Evolutionary conservation across 169 alveolate species (phyloP).

Genomic region (Plasmodium reichenowi): DNA sequence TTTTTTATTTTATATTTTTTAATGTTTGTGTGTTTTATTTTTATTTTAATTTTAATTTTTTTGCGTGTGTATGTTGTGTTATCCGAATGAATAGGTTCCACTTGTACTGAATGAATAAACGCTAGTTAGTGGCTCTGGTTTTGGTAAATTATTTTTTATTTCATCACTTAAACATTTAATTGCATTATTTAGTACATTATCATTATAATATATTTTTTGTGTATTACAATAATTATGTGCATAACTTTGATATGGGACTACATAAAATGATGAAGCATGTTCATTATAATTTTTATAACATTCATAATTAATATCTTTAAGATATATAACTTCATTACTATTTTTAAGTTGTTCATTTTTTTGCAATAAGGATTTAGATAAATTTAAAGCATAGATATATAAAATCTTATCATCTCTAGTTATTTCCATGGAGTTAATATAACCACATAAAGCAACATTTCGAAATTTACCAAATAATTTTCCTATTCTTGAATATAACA

Average conservation of each 20-base stretch:
- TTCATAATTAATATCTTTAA: slow-evolving; percentile 9
- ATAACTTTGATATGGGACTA: slow-evolving; percentile 23
- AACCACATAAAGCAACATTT: slow-evolving; percentile 63
- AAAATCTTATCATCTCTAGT: slow-evolving; percentile 27
- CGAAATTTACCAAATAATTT: slow-evolving; percentile 41
- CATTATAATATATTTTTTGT: slow-evolving; percentile 15
- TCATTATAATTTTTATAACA: not conserved
- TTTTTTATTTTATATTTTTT: too few relatives aligned
- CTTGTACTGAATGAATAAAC: slow-evolving; percentile 35
- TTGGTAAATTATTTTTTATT: slow-evolving; percentile 1
- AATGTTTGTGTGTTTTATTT: too few relatives aligned
- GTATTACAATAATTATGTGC: slow-evolving; percentile 4
- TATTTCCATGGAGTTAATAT: slow-evolving; percentile 46
- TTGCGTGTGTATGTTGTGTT: not conserved
- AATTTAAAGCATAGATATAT: slow-evolving; percentile 34
- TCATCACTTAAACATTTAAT: slow-evolving; percentile 22
- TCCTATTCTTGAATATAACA: slow-evolving; percentile 74
- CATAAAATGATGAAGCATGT: not conserved
- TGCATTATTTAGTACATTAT: slow-evolving; percentile 9
- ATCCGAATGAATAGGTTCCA: slow-evolving; percentile 23
- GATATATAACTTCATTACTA: slow-evolving; percentile 1
- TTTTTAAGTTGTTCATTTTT: slow-evolving; percentile 19
- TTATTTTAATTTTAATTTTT: too few relatives aligned
- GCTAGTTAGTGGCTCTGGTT: slow-evolving; percentile 5
- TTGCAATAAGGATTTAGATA: slow-evolving; percentile 58